These are phyloP conservation scores for Brassica incana DNA, from an alignment of 345 rosid genomes.

Conservation along the genomic window DNA sequence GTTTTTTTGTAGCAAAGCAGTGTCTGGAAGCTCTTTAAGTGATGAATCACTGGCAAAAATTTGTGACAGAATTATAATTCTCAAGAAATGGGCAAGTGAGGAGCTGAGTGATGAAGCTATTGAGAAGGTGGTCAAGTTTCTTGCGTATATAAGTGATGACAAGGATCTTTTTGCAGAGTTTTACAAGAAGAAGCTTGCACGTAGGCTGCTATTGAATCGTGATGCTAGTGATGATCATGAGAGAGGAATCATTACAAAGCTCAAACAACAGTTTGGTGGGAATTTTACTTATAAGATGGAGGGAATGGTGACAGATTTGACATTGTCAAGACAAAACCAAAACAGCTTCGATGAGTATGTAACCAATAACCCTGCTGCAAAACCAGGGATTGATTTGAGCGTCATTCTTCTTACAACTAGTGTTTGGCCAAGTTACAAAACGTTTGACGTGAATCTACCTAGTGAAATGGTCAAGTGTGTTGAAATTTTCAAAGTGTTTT, in stretches of 20 bases:
- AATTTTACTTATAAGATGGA: background rate
- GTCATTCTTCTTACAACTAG: background rate
- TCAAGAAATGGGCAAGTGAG: constrained; percentile 42
- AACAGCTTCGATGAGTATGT: background rate
- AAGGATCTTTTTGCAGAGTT: constrained; percentile 79
- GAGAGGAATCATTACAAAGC: background rate
- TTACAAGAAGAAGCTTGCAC: constrained; percentile 65
- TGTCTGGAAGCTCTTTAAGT: constrained; percentile 36
- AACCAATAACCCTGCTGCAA: background rate
- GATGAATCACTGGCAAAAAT: constrained; percentile 39
- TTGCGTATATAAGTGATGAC: constrained; percentile 62
- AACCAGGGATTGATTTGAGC: background rate
- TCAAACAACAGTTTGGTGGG: background rate
- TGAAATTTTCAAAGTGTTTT: constrained; percentile 57
- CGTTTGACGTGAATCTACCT: background rate
- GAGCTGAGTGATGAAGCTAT: constrained; percentile 40
- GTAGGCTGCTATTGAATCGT: constrained; percentile 60
- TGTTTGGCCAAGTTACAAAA: background rate
- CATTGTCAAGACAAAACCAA: background rate
- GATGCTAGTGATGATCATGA: constrained; percentile 71
- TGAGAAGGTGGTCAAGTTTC: constrained; percentile 81
- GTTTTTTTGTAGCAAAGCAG: constrained; percentile 36
- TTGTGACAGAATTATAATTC: constrained; percentile 33
- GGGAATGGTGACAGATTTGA: background rate
- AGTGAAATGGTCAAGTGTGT: constrained; percentile 54